Percentiles rank a stretch among this genome's conserved stretches.
These are phyloP conservation scores for Cladosporium austrohemisphaericum DNA, from an alignment of 2,329 filamentous ascomycete genomes.

Conservation along the genomic window DNA sequence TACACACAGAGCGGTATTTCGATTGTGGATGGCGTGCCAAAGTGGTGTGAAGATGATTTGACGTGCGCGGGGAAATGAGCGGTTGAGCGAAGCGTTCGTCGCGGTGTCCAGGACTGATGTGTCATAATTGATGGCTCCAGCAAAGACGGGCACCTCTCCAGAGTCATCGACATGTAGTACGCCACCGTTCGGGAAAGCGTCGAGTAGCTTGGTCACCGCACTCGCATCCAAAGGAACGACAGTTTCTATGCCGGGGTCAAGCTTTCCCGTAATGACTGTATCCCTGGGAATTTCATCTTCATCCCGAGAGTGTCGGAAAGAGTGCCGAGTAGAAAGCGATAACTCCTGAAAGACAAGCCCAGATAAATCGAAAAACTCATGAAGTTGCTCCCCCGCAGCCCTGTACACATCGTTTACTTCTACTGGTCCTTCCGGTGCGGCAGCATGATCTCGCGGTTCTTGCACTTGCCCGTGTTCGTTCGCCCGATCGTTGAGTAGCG, in stretches of 20 bases:
- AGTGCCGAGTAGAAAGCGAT: background rate
- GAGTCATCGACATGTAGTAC: background rate
- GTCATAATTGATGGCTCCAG: background rate
- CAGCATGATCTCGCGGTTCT: background rate
- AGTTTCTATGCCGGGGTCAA: background rate
- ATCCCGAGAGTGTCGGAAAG: background rate
- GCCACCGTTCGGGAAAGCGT: background rate
- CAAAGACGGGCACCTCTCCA: background rate
- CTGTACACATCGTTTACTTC: background rate
- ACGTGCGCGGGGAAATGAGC: conserved; percentile 4
- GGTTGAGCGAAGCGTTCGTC: background rate
- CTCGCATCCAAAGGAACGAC: background rate
- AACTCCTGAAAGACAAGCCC: background rate
- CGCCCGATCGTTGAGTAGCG: background rate
- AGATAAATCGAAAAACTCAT: background rate
- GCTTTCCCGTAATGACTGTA: background rate
- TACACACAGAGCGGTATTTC: background rate
- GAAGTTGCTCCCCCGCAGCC: background rate
- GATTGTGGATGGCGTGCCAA: conserved; percentile 3
- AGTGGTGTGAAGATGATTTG: conserved; percentile 13
- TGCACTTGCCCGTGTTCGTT: background rate
- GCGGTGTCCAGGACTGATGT: background rate
- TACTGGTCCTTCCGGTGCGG: background rate
- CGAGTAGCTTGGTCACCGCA: background rate
- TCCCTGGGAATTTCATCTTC: background rate